Percentiles rank a stretch among this genome's conserved stretches.
These are phyloP conservation scores for Endocalyx cinctus DNA, from an alignment of 2,329 filamentous ascomycete species.

Conservation along the genomic window DNA sequence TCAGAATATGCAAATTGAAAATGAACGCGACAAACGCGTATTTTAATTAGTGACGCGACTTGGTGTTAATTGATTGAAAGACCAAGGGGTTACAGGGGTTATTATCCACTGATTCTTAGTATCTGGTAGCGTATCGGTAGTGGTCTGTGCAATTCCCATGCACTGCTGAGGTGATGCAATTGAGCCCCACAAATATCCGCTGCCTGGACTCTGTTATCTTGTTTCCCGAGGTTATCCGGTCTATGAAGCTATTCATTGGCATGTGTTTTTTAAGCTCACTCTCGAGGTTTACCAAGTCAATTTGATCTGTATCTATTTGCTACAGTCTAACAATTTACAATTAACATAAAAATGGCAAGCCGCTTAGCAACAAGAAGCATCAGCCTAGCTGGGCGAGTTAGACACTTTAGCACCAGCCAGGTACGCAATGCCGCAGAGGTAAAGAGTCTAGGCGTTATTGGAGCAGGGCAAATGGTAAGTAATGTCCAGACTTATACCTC, in stretches of 20 bases:
- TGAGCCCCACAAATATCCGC: conserved; percentile 21
- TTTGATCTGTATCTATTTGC: no score
- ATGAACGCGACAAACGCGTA: conserved; percentile 22
- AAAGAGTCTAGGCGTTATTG: conserved; percentile 84
- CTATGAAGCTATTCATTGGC: no score
- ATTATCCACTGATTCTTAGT: no score
- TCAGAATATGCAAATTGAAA: conserved; percentile 4
- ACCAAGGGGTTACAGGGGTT: no score
- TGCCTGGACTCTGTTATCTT: no score
- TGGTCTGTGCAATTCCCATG: conserved; percentile 4
- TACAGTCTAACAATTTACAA: not conserved
- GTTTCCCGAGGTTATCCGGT: conserved; percentile 28
- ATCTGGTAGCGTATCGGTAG: no score
- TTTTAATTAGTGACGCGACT: conserved; percentile 9
- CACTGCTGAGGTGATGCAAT: not conserved
- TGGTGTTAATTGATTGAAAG: no score
- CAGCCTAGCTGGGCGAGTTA: conserved; percentile 35
- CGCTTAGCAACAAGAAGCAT: conserved; percentile 34
- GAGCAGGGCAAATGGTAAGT: conserved; percentile 90
- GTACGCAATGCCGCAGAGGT: conserved; percentile 63
- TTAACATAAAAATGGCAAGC: conserved; percentile 34
- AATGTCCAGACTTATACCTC: no score
- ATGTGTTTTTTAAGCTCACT: no score
- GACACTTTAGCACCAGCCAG: conserved; percentile 67
- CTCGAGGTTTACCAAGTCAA: no score